Conservation (phyloP, 306 rosid species). For the Vicia villosa region DNA sequence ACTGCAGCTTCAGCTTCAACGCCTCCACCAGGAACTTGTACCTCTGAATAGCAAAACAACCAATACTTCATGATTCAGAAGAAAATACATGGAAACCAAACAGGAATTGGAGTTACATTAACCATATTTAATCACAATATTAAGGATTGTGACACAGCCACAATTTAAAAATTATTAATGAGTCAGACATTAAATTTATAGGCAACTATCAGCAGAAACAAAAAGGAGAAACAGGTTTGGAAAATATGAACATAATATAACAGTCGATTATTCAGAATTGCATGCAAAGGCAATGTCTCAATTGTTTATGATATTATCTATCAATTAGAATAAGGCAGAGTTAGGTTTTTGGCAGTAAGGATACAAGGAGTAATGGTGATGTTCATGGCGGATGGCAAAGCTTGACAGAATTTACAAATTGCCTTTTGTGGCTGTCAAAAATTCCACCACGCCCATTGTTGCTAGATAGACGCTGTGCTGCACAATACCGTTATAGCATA, state of each 20-base stretch:
- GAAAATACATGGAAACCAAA: conserved; percentile 14
- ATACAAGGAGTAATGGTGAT: too few species aligned
- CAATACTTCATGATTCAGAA: conserved; percentile 22
- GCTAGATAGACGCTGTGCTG: too few species aligned
- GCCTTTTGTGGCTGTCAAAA: not conserved
- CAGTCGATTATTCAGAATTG: conserved; percentile 14
- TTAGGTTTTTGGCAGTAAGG: too few species aligned
- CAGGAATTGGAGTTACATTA: too few species aligned
- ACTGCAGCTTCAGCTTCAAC: conserved; percentile 53
- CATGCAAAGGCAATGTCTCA: conserved; percentile 6
- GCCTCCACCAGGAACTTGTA: conserved; percentile 54
- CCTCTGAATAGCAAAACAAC: conserved; percentile 55
- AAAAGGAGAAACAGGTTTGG: not conserved
- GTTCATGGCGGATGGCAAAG: too few species aligned
- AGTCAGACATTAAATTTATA: conserved; percentile 8
- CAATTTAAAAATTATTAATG: not conserved
- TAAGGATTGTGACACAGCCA: not conserved
- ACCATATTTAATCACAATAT: not conserved
- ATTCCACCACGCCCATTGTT: not conserved
- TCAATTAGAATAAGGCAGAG: too few species aligned
- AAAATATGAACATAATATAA: not conserved
- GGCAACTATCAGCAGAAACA: not conserved
- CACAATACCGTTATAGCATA: too few species aligned
- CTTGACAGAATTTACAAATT: not conserved
- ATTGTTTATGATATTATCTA: not conserved